Evolutionary conservation across 495 filamentous ascomycete genomes (phyloP).

Genomic region (Talaromyces nanjingensis): DNA sequence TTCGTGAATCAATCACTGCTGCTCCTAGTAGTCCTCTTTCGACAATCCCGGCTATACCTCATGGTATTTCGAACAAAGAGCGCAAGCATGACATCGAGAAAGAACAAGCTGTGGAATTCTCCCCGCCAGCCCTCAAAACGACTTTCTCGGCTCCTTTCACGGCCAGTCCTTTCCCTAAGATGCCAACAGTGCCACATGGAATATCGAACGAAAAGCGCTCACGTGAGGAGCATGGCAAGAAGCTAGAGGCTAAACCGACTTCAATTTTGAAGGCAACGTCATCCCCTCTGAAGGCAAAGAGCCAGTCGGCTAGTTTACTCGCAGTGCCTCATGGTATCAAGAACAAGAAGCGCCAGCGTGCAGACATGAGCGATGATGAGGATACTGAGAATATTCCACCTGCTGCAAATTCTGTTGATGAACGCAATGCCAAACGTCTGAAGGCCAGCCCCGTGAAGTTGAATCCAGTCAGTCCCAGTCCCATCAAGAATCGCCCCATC

Average conservation of each 20-base stretch:
- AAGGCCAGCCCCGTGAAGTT: conserved; percentile 32
- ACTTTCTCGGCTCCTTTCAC: neutral
- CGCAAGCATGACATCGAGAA: conserved; percentile 3
- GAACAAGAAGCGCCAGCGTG: conserved; percentile 60
- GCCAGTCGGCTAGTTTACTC: conserved; percentile 29
- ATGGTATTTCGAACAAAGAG: conserved; percentile 58
- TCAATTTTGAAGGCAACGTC: conserved; percentile 14
- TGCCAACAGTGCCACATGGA: conserved; percentile 54
- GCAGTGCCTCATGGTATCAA: conserved; percentile 59
- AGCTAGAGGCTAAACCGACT: conserved; percentile 16
- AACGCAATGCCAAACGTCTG: conserved; percentile 37
- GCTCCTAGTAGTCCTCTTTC: conserved; percentile 18
- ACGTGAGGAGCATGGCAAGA: conserved; percentile 28
- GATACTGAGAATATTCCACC: conserved; percentile 39
- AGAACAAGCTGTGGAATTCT: neutral
- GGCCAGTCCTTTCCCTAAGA: conserved; percentile 23
- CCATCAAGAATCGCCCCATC: conserved; percentile 28
- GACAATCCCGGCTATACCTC: conserved; percentile 44
- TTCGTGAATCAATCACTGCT: conserved; percentile 23
- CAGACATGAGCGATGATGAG: conserved; percentile 26
- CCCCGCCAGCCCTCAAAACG: neutral
- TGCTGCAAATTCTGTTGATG: conserved; percentile 21
- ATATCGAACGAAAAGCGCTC: conserved; percentile 69
- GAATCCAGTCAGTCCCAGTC: conserved; percentile 30
- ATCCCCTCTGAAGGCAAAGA: neutral